These are phyloP conservation scores for Jamesozyma rosinii DNA, from an alignment of 805 yeast genomes.

Conservation along the genomic window DNA sequence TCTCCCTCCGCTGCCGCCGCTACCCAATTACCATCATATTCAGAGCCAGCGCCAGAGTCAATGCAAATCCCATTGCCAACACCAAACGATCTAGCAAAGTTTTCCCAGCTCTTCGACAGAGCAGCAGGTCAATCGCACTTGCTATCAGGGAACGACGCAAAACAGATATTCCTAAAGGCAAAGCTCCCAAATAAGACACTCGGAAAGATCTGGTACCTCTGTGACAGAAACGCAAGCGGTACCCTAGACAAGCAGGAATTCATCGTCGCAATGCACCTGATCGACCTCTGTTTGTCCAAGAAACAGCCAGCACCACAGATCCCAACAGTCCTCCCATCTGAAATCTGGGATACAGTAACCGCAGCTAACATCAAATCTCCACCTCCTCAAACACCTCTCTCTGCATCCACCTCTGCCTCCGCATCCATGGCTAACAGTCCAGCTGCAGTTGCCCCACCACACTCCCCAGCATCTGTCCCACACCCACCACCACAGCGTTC, in stretches of 20 bases:
- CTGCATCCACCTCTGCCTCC: not conserved
- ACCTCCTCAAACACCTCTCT: not conserved
- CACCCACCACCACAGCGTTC: not conserved
- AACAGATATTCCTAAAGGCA: slow-evolving; percentile 80
- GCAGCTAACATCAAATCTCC: slow-evolving; percentile 4
- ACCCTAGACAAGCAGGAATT: slow-evolving; percentile 64
- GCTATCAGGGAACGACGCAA: slow-evolving; percentile 66
- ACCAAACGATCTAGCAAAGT: slow-evolving; percentile 50
- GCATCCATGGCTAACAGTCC: not conserved
- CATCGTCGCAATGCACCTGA: slow-evolving; percentile 87
- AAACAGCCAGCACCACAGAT: slow-evolving; percentile 53
- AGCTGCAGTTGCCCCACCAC: not conserved
- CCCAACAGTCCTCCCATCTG: slow-evolving; percentile 39
- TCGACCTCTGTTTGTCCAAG: slow-evolving; percentile 56
- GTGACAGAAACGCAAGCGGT: slow-evolving; percentile 69
- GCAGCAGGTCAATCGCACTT: slow-evolving; percentile 31
- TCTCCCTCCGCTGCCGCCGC: not conserved
- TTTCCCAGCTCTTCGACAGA: slow-evolving; percentile 61
- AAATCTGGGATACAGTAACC: slow-evolving; percentile 32
- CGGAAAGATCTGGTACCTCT: slow-evolving; percentile 82
- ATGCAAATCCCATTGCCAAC: slow-evolving; percentile 40
- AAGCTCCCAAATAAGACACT: slow-evolving; percentile 65
- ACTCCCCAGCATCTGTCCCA: not conserved
- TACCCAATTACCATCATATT: no score
- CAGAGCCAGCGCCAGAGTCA: not conserved